phyloP scores from a whole-genome alignment of 2,329 filamentous ascomycete genomes.

The Xylaria sp. region DNA sequence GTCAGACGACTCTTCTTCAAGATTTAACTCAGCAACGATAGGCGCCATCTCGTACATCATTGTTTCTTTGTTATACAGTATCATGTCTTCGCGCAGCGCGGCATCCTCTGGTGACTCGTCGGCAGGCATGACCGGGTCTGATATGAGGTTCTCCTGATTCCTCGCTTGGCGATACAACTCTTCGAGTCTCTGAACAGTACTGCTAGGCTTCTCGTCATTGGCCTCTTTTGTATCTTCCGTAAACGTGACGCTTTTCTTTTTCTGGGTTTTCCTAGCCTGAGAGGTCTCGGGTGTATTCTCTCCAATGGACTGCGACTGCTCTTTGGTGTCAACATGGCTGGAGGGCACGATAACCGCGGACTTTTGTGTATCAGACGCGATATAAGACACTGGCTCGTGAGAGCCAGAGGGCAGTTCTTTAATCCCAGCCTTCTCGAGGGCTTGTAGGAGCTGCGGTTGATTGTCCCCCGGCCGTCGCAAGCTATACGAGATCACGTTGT shows the following conservation, averaged over 20 bases:
- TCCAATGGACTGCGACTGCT: background rate
- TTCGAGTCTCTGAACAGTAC: conserved; percentile 56
- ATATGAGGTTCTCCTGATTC: conserved; percentile 56
- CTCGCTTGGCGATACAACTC: conserved; percentile 62
- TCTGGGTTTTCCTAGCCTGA: conserved; percentile 17
- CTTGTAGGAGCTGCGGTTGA: conserved; percentile 71
- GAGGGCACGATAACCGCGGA: conserved; percentile 18
- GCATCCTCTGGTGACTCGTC: conserved; percentile 83
- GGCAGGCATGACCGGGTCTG: conserved; percentile 66
- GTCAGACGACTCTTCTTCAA: conserved; percentile 71
- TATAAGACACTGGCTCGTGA: conserved; percentile 37
- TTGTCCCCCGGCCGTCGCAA: conserved; percentile 70
- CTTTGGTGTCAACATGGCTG: conserved; percentile 1
- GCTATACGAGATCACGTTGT: conserved; percentile 75
- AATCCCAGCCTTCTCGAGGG: conserved; percentile 78
- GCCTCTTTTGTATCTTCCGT: conserved; percentile 62
- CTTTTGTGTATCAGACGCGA: conserved; percentile 21
- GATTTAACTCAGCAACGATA: conserved; percentile 87
- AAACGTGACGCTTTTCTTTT: conserved; percentile 66
- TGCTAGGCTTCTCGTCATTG: conserved; percentile 43
- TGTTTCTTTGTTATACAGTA: conserved; percentile 71
- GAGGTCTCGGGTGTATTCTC: conserved; percentile 6
- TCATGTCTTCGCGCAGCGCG: conserved; percentile 81
- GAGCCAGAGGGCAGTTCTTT: conserved; percentile 45
- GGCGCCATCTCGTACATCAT: conserved; percentile 81